Evolutionary conservation across 768 basidiomycete species (phyloP), one percentile per base, ranked within the genome.

Genomic region (Dioszegia crocea): DNA sequence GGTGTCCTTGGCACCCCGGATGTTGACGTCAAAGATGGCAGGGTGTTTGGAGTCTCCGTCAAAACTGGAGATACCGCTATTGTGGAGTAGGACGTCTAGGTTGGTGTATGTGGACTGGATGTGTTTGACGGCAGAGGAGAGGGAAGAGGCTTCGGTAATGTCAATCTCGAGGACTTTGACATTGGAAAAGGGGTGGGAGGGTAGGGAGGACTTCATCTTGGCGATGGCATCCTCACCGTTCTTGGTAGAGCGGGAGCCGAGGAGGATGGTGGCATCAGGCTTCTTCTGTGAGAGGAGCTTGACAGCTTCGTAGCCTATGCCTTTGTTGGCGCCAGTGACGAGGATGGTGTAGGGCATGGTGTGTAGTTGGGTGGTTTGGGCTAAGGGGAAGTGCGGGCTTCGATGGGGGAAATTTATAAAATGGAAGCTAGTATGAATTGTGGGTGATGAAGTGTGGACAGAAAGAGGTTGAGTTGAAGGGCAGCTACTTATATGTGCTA

Each of bases 261-360:
- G 59, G 31, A 64, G 49, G 44, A 64, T 58, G 56, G 41, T 54
- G 9, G 16, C 29, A 23, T 41, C 16, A 16, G 54, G 54, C 6
- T 38, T 21, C 17, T 31, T 14, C 17, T 56, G 48, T 2, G 56
- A 61, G n/a, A 64, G 56, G 24, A 30, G 30, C 29, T 55, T 56
- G 31, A 64, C 63, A 9, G 63, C 56, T 46, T 64, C 63, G 30
- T 52, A 64, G 1, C 63, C 63, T 41, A 64, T 52, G 29, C 63
- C 63, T 33, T 53, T 60, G 78, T 92, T 93, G 54, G 91, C 87
- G 47, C 93, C 82, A 57, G 82, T 81, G 78, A 88, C 89, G 16
- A 94, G 81, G 5, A 88, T 89, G 61, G 84, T 79, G 77, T 91
- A 85, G 54, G 82, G 84, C 54, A 56, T 56, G 88, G 89, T 92